Base-by-base conservation (phyloP, 2,329 filamentous ascomycete genomes). In the Xylaria sp. region DNA sequence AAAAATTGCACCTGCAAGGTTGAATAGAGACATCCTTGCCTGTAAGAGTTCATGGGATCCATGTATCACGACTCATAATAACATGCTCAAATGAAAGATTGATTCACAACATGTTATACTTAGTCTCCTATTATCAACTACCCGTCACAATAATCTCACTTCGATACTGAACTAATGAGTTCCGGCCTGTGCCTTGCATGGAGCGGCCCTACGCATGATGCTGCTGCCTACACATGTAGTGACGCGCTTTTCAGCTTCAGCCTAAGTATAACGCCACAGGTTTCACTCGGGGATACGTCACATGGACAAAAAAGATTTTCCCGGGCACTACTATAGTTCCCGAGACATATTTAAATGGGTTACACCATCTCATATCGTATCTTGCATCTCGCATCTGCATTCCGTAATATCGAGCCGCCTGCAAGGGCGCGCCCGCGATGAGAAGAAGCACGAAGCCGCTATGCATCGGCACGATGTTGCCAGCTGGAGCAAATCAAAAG, bases 11-110 rank as follows among this genome's bases (percentile, higher is more conserved):
- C n/a, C n/a, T 55, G 48, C 39, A n/a, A n/a, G 57, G 56, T 32
- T 39, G 55, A 45, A 61, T 52, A 61, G 34, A 50, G 12, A 34
- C 10, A 34, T 55, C 32, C 36, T 60, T 28, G n/a, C 20, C 43
- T 69, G 63, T 69, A 66, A 46, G 45, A 62, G 56, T 61, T 53
- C 15, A 23, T 60, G n/a, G n/a, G n/a, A n/a, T n/a, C n/a, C n/a
- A n/a, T n/a, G n/a, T n/a, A n/a, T n/a, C n/a, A n/a, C n/a, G 2
- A 64, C 12, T 45, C n/a, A 57, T 41, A 36, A 30, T 52, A 32
- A 32, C 18, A 60, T 20, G 32, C 43, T 30, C 2, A 34, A 39
- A 34, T 55, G 25, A 53, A 45, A 15, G 46, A 50, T 28, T 28
- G 23, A 7, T n/a, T 53, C 30, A 30, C 23, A 13, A 39, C 1